phyloP scores from a whole-genome alignment of 257 asterid species.

The Salvia splendens region DNA sequence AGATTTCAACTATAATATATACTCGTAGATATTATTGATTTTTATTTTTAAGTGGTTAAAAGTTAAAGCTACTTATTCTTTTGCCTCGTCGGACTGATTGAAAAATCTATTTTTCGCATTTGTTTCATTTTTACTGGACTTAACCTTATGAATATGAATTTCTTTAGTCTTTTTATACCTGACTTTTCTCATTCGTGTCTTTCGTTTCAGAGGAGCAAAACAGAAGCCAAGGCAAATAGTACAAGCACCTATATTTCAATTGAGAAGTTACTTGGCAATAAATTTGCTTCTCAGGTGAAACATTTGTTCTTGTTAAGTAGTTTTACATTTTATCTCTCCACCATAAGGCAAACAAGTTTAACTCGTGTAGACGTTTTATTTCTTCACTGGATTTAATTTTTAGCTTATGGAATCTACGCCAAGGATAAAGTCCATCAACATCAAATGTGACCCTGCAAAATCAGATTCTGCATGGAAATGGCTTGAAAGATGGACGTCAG shows the following conservation, averaged over 20 bases:
- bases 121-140: background rate
- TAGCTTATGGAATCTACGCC: slow-evolving; percentile 83
- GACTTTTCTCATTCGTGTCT: slow-evolving; percentile 6
- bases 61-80: background rate
- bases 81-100: background rate
- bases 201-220: slow-evolving; percentile 40
- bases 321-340: background rate
- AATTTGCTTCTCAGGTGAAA: slow-evolving; percentile 84
- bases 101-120: background rate
- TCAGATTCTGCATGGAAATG: slow-evolving; percentile 89
- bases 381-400: slow-evolving; percentile 29
- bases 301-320: slow-evolving; percentile 6
- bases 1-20: background rate
- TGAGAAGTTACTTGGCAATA: slow-evolving; percentile 77
- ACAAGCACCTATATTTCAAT: slow-evolving; percentile 50
- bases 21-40: background rate
- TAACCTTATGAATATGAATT: slow-evolving; percentile 7
- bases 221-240: slow-evolving; percentile 39
- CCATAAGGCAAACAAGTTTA: background rate
- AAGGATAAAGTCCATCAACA: slow-evolving; percentile 54
- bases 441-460: slow-evolving; percentile 86
- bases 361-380: slow-evolving; percentile 25
- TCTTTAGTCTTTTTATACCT: background rate
- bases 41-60: background rate
- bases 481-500: slow-evolving; percentile 94